These are phyloP conservation scores for Acanthamoeba triangularis DNA, from an alignment of 208 protist genomes.

Conservation along the genomic window DNA sequence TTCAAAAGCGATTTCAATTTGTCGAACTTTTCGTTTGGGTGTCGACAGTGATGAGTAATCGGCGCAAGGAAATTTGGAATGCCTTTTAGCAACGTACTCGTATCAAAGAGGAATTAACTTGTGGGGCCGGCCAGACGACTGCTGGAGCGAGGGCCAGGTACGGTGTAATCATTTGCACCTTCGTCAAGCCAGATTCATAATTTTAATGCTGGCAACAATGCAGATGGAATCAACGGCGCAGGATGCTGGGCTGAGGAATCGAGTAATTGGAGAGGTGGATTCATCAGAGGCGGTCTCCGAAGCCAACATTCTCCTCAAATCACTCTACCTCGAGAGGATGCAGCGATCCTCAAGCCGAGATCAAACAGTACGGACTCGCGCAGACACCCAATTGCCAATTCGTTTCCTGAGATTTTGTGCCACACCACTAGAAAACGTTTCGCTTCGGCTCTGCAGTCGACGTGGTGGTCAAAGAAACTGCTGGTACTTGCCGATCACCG, in stretches of 20 bases:
- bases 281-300: neutral
- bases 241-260: neutral
- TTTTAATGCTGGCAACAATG: too few relatives aligned
- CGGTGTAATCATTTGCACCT: too few relatives aligned
- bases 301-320: slow-evolving; percentile 4
- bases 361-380: neutral
- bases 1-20: neutral
- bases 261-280: neutral
- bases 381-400: neutral
- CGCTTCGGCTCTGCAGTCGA: neutral
- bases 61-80: too few relatives aligned
- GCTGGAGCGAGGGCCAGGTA: too few relatives aligned
- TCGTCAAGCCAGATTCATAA: too few relatives aligned
- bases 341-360: neutral
- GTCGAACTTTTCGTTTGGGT: too few relatives aligned
- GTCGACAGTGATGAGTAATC: too few relatives aligned
- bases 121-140: too few relatives aligned
- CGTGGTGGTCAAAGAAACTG: slow-evolving; percentile 60
- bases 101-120: too few relatives aligned
- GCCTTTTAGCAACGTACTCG: too few relatives aligned
- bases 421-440: slow-evolving; percentile 49
- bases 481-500: neutral
- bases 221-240: too few relatives aligned
- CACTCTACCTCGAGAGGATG: slow-evolving; percentile 38
- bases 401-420: neutral